Base-by-base conservation (phyloP, 371 early-diverging fungal genomes). In the Sporodiniella umbellata region DNA sequence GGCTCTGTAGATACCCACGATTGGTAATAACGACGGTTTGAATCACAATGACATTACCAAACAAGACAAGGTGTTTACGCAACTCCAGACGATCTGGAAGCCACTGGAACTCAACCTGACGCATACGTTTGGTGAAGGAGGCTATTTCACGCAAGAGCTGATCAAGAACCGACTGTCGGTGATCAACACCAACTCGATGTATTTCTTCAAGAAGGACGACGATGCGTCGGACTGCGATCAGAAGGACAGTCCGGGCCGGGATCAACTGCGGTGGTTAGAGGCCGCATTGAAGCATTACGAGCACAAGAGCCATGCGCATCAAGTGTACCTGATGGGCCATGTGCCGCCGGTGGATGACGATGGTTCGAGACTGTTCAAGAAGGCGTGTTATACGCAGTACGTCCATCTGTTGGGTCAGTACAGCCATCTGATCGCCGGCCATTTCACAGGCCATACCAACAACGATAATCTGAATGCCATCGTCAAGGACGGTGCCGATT, bases 371-470 rank as follows among this genome's bases (percentile, higher is more conserved):
- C 42, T 55, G 12, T 54, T 44, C 30, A 68, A 64, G 30, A 12
- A 15, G 8, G 15, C 18, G 2, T 83, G 81, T 50, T 68, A 72
- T 35, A 19, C 12, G 0, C 22, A 51, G 26, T 83, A 73, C 25
- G 37, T 68, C 23, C 47, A 70, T 38, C 26, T 83, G 19, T 55
- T 81, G 12, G 81, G 78, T 10, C 38, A 58, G 22, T 71, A 75
- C 52, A 37, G 63, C 10, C 54, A 66, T 39, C 42, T 62, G 3
- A 80, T 83, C 39, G 42, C 48, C 23, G 77, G 72, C 25, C 72
- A 75, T 46, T 78, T 83, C 35, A 71, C 72, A 42, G 84, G 84
- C 33, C 79, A 79, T 58, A 70, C 67, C 8, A 78, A 74, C 26
- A 45, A 50, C 22, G 65, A 60, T 37, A 56, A 42, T 14, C 45